Base-by-base conservation (phyloP, 768 basidiomycete species). In the Collybiopsis confluens region DNA sequence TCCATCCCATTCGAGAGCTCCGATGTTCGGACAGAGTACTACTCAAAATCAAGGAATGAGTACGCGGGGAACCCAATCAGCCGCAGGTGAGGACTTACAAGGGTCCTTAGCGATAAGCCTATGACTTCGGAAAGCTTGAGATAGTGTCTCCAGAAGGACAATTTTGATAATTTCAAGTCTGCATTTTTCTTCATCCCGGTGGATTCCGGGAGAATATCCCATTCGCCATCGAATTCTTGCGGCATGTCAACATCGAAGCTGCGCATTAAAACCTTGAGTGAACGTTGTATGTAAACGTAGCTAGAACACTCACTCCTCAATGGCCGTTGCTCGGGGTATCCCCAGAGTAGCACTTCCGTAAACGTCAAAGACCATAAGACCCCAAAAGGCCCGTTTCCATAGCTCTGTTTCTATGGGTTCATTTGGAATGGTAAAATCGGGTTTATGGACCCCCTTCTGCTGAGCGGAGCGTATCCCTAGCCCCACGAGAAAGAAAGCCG, bases 321-420 rank as follows among this genome's bases (percentile, higher is more conserved):
- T 4, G 18, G 9, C 18, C 4, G 50, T 42, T 18, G 26, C 50
- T 30, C 40, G 37, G 3, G 50, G 50, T 21, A 37, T n/a, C 16
- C 50, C 50, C 24, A 52, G 26, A 10, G 50, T 41, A 18, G 23
- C 24, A 42, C 50, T 52, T 11, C 37, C 50, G 33, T 44, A 53
- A 13, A 53, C 16, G 18, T 53, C 52, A 28, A 44, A 37, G 5
- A 44, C 20, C 26, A 53, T 45, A 0, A 43, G 67, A 16, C 59
- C 81, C 85, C 85, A 85, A 58, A 85, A 85, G 9, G 78, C 80
- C 16, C 85, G 78, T 62, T 86, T 88, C 81, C 86, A 88, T 20
- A 86, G 72, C 64, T 92, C 89, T 51, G 85, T 77, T 59, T 91
- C 9, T 71, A 53, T 24, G 20, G 16, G 70, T 15, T 53, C 75